Base-by-base conservation (phyloP, 768 basidiomycete genomes). In the Suillus bovinus region DNA sequence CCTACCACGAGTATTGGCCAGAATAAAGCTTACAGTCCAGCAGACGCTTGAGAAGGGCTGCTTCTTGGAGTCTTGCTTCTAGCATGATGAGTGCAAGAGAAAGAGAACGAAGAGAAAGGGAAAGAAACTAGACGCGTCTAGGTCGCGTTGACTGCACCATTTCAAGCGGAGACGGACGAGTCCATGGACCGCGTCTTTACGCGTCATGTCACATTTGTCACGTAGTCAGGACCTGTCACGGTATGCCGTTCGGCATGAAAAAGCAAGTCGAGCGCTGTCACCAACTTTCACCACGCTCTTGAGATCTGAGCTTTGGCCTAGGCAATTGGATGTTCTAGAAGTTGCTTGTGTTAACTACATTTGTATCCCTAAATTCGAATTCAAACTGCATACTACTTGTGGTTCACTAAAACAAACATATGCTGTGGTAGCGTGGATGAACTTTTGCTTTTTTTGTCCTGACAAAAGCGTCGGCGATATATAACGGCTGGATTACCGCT, bases 41-140 rank as follows among this genome's bases (percentile, higher is more conserved):
- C 53, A 99, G 82, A 71, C 93, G 94, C 77, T 99, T 99, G 65
- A 99, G 82, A 5, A 88, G 87, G 6, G 89, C 88, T 8, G 96
- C 95, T 78, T 94, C 89, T 60, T 84, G 81, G 53, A 99, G 84
- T 72, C 89, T 90, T 33, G 96, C 96, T 89, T 98, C 96, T 61
- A 94, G 83, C 92, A 94, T 93, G 64, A 60, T 69, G 66, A 56
- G 68, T 50, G 53, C 55, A 52, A 22, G 53, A 58, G 36, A 63
- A 33, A 38, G 33, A 61, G 63, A 49, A 62, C 54, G 61, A 55
- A 62, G 67, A 56, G 57, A 59, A 58, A 62, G 55, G 38, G 52
- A 60, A 31, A 59, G 63, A 58, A 36, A 62, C 52, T 47, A 57
- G 70, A 73, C 74, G 79, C 73, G 69, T 69, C 63, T 36, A 27